Evolutionary conservation across 2,329 filamentous ascomycete genomes (phyloP), one percentile per base, ranked within the genome.

Genomic region (Elsinoe perseae): DNA sequence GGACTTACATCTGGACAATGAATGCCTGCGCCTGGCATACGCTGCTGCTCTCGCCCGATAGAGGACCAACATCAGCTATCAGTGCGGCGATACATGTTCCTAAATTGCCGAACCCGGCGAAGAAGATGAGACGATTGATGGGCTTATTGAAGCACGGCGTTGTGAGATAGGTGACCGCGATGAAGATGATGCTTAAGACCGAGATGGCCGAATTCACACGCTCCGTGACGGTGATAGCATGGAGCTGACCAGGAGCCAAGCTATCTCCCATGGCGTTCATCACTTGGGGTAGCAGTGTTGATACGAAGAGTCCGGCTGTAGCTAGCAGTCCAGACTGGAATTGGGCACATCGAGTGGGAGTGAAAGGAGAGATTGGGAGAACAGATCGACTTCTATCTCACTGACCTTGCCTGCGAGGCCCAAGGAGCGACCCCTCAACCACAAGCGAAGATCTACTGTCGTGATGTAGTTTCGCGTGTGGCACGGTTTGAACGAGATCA

Each of bases 21-120:
- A 57, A 57, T 12, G 55, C 55, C 30, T 57, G 55, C n/a, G 50
- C 38, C 50, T 57, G 55, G 34, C 55, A 57, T 21, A 57, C 44
- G 23, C 42, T n/a, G 20, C 44, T 42, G 18, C n/a, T 43, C 21
- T 25, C 10, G 7, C 55, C 55, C n/a, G 55, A 18, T 32, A 50
- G 10, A n/a, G 46, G 44, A 20, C 55, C 55, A 44, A 20, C 25
- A 21, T 57, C 55, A 12, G 55, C 48, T 27, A 57, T 52, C 27
- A 57, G 18, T 20, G 55, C 55, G 8, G 55, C 55, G 14, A 57
- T 57, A 43, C 55, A 57, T 12, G 55, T 52, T 8, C 55, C 55
- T 32, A 57, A 21, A 34, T 57, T 57, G 20, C 55, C 55, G 27
- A 50, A 57, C 7, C 44, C 48, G 16, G 55, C 55, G 27, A 57